Conservation (phyloP, 73 alveolate genomes). For the Symbiodinium pilosum region DNA sequence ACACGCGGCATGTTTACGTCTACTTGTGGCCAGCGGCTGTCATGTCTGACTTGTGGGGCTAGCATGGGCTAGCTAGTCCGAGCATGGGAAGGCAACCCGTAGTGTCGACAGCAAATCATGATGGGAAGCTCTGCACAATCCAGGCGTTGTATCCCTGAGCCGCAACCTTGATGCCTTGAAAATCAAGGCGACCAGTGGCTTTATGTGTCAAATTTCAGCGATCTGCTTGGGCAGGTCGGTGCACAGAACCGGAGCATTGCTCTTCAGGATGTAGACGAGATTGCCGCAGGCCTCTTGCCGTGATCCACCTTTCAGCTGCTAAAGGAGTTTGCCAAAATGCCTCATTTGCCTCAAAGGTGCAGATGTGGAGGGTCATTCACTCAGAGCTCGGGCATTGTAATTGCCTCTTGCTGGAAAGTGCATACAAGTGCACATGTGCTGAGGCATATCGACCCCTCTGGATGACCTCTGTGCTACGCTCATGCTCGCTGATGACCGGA, state of each 20-base stretch:
- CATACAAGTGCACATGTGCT: too few relatives aligned
- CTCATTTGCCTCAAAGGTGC: not conserved
- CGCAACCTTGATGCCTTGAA: conserved; percentile 53
- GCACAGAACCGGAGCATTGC: conserved; percentile 58
- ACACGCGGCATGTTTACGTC: too few relatives aligned
- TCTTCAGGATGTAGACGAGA: conserved; percentile 57
- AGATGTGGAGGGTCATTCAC: not conserved
- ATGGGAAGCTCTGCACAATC: not conserved
- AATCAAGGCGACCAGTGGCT: conserved; percentile 18
- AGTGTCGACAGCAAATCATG: too few relatives aligned
- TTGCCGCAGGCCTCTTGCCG: conserved; percentile 39
- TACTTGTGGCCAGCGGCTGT: too few relatives aligned
- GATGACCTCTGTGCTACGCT: conserved; percentile 78
- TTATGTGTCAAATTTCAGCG: not conserved
- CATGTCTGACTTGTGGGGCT: too few relatives aligned
- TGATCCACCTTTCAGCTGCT: not conserved
- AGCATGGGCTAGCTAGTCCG: too few relatives aligned
- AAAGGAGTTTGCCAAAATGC: not conserved
- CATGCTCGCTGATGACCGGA: conserved; percentile 63
- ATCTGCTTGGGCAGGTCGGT: conserved; percentile 24
- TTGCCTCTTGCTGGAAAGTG: not conserved
- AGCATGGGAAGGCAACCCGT: too few relatives aligned
- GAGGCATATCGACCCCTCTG: conserved; percentile 65
- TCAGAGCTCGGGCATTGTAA: not conserved
- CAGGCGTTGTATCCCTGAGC: conserved; percentile 75